phyloP scores from a whole-genome alignment of 2,329 filamentous ascomycete genomes.

The Aspergillus sp. region DNA sequence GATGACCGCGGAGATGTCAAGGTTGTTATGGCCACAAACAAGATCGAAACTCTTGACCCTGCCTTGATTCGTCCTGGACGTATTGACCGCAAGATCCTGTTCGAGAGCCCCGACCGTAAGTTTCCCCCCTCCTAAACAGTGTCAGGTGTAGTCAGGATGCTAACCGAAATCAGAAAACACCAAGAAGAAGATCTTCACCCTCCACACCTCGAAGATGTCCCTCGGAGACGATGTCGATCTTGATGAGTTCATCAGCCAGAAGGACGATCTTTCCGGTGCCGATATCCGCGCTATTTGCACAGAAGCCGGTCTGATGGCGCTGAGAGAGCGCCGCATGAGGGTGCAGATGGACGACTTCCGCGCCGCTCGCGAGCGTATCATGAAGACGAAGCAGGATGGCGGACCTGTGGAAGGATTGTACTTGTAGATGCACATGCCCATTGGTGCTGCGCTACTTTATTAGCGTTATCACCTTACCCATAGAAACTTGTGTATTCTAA shows the following conservation, averaged over 20 bases:
- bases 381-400: conserved; percentile 98
- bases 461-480: conserved; percentile 8
- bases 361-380: conserved; percentile 83
- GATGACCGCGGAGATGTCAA: conserved; percentile 98
- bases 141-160: not conserved
- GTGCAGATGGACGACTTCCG: conserved; percentile 99
- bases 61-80: conserved; percentile 94
- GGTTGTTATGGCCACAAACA: conserved; percentile 99
- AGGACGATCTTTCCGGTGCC: conserved; percentile 94
- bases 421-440: conserved; percentile 62
- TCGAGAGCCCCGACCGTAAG: conserved; percentile 69
- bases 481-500: conserved; percentile 27
- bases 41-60: conserved; percentile 96
- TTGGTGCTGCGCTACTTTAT: conserved; percentile 14
- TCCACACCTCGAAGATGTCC: conserved; percentile 99
- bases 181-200: conserved; percentile 94
- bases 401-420: conserved; percentile 93
- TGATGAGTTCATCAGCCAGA: conserved; percentile 97
- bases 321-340: conserved; percentile 93
- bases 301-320: conserved; percentile 89
- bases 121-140: not conserved
- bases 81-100: conserved; percentile 96
- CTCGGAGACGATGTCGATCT: conserved; percentile 95
- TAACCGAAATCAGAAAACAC: conserved; percentile 66
- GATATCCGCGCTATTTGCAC: conserved; percentile 99